Conservation (phyloP, 2,329 filamentous ascomycete species). For the Ambrosiella xylebori region DNA sequence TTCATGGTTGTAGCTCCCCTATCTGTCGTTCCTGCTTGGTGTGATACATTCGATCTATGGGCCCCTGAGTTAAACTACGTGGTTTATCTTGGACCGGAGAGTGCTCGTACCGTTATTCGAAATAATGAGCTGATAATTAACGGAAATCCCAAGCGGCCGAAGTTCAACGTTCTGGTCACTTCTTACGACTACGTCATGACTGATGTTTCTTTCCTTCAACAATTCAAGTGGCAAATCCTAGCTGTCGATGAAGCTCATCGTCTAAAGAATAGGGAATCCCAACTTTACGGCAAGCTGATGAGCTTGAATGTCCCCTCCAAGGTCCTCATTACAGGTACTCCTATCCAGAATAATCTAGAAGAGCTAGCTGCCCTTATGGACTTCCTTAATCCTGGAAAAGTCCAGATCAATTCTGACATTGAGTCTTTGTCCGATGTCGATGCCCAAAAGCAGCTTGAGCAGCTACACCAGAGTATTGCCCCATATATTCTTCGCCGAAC, state of each 20-base stretch:
- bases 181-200: slow-evolving; percentile 92
- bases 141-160: slow-evolving; percentile 71
- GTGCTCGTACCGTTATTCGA: slow-evolving; percentile 69
- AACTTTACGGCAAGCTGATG: slow-evolving; percentile 70
- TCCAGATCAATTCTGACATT: slow-evolving; percentile 80
- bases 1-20: slow-evolving; percentile 95
- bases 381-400: slow-evolving; percentile 89
- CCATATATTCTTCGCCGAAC: slow-evolving; percentile 91
- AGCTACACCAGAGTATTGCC: slow-evolving; percentile 71
- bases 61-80: slow-evolving; percentile 93
- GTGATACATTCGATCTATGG: slow-evolving; percentile 94
- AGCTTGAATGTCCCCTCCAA: slow-evolving; percentile 79
- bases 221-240: slow-evolving; percentile 95
- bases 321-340: slow-evolving; percentile 88
- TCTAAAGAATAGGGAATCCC: slow-evolving; percentile 88
- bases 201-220: slow-evolving; percentile 67
- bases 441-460: slow-evolving; percentile 72
- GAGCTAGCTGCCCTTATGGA: slow-evolving; percentile 87
- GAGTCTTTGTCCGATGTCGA: slow-evolving; percentile 60
- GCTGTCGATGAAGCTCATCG: slow-evolving; percentile 94
- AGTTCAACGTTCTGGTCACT: slow-evolving; percentile 94
- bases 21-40: slow-evolving; percentile 95
- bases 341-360: slow-evolving; percentile 89
- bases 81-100: slow-evolving; percentile 82
- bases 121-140: slow-evolving; percentile 81